Evolutionary conservation across 805 yeast genomes (phyloP).

Genomic region (Saccharomycopsis schoenii): DNA sequence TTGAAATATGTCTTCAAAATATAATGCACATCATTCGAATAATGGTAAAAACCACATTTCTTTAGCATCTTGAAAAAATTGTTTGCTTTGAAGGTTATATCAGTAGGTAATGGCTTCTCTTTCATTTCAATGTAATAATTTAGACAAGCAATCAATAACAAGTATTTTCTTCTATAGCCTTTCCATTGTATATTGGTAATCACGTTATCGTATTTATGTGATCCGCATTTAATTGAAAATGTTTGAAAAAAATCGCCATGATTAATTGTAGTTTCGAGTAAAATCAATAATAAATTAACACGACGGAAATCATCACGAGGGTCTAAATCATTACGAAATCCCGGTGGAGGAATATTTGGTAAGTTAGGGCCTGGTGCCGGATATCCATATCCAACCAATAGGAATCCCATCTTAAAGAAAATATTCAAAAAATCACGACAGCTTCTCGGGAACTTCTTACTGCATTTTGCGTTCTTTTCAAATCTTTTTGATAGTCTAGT

Average conservation of each 20-base stretch:
- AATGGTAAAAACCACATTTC: not conserved
- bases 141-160: conserved; percentile 37
- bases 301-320: conserved; percentile 62
- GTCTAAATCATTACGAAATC: conserved; percentile 38
- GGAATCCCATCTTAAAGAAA: conserved; percentile 32
- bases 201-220: not conserved
- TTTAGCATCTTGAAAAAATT: conserved; percentile 9
- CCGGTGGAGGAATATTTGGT: conserved; percentile 37
- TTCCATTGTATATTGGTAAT: not conserved
- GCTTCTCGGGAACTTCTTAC: not conserved
- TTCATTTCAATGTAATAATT: conserved; percentile 66
- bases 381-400: conserved; percentile 58
- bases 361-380: conserved; percentile 28
- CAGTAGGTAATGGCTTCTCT: conserved; percentile 51
- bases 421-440: conserved; percentile 32
- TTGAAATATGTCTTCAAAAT: not conserved
- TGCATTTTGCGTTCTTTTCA: not conserved
- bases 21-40: not conserved
- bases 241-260: conserved; percentile 19
- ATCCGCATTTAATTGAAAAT: not conserved
- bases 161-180: conserved; percentile 23
- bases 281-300: conserved; percentile 41
- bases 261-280: conserved; percentile 28
- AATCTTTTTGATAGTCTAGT: not conserved
- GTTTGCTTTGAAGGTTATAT: conserved; percentile 41